Conservation (phyloP, 2,329 filamentous ascomycete genomes). For the Neurospora crassa region DNA sequence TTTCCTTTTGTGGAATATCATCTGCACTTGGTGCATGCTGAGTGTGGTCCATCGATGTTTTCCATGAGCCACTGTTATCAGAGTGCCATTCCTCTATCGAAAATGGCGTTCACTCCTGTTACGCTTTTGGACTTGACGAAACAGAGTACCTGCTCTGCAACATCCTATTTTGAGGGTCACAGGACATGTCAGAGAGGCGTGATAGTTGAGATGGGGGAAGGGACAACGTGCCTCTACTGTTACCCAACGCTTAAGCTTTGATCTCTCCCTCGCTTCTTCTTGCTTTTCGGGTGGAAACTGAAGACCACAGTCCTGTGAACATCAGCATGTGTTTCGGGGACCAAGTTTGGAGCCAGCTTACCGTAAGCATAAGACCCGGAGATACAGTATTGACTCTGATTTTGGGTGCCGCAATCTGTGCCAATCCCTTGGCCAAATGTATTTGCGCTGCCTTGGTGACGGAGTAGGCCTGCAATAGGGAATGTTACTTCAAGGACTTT, state of each 20-base stretch:
- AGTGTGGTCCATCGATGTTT: neutral
- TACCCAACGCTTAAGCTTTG: constrained; percentile 49
- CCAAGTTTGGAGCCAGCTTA: constrained; percentile 17
- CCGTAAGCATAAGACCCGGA: constrained; percentile 42
- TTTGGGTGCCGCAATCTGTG: constrained; percentile 40
- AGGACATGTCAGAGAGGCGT: neutral
- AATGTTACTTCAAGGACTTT: neutral
- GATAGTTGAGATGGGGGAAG: neutral
- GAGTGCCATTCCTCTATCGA: constrained; percentile 32
- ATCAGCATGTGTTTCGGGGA: constrained; percentile 3
- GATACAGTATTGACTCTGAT: constrained; percentile 51
- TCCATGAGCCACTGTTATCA: neutral
- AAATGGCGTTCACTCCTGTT: constrained; percentile 42
- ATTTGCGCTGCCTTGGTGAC: constrained; percentile 68
- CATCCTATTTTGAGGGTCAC: constrained; percentile 28
- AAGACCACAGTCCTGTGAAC: constrained; percentile 49
- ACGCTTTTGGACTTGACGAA: constrained; percentile 38
- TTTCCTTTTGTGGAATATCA: neutral
- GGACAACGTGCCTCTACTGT: constrained; percentile 36
- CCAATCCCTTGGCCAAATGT: constrained; percentile 46
- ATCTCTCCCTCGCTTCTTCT: constrained; percentile 40
- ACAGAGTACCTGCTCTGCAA: constrained; percentile 41
- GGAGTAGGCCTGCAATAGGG: constrained; percentile 47
- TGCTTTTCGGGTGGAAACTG: constrained; percentile 48
- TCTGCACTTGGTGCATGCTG: neutral